Base-by-base conservation (phyloP, 129 eudicot genomes). In the Artemisia argyi region DNA sequence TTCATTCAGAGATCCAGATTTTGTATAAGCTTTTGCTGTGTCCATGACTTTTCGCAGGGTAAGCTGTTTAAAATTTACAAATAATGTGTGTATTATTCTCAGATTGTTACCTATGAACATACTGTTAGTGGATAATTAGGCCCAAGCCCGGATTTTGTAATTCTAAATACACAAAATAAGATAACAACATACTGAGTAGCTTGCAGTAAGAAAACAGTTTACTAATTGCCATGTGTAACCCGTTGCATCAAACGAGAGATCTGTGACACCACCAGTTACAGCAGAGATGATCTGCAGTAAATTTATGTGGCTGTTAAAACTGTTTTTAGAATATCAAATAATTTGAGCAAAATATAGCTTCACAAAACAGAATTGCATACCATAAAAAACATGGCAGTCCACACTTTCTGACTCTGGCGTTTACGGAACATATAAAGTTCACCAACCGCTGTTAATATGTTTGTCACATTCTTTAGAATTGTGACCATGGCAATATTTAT, bases 401-500 rank as follows among this genome's bases (percentile, higher is more conserved):
- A 90, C 57, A 90, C 96, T 85, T 85, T 83, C 82, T 83, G 85
- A 80, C 73, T 87, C 79, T 90, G 96, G 46, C 73, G 82, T 78
- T 87, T 90, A 51, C 80, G 88, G 73, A 90, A 90, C n/a, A 90
- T 68, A 75, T 87, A 90, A 46, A 78, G 50, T 81, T 90, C 96
- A 53, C 96, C 96, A 79, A 87, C 65, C 66, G 96, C 96, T 68
- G 96, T 90, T 64, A 90, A 44, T 66, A 90, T 87, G 80, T 90
- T 90, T 76, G 96, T 90, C 87, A 87, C 57, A 18, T 90, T 90
- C 89, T 90, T 90, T 87, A 90, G 76, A 80, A 90, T 87, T 20
- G 96, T 90, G 74, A 87, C 96, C 96, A 87, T 87, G 52, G 94
- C 96, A 83, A 90, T 81, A 75, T 90, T 90, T 79, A 87, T 90